Evolutionary conservation across 75 land plant species (phyloP), one percentile per base, ranked within the genome.

Genomic region (Pinus tabuliformis): DNA sequence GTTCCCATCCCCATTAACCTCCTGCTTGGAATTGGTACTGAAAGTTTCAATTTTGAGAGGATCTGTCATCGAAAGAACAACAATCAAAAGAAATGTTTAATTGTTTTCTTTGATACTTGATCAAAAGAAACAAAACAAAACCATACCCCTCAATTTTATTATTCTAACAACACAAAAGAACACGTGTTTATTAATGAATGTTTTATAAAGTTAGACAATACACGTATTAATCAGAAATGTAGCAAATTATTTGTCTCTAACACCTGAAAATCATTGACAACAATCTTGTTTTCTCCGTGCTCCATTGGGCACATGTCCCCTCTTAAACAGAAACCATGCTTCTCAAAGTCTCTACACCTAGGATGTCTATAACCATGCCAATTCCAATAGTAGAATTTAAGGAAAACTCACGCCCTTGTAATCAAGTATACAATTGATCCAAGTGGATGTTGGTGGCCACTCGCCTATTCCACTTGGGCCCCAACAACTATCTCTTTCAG

Each of bases 291-390:
- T 62, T 92, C 83, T 72, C 99, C 99, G 86, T 97, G 99, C 78
- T 97, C 99, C 99, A 97, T 95, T 57, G 99, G 98, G 79, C 99
- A 97, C 84, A 95, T 85, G 70, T 97, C 99, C 15, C 99, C 99
- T 78, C 98, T 85, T 15, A 97, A 78, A 78, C 99, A 97, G 87
- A 85, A 97, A 49, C 99, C 99, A 72, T 91, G 88, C 79, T 97
- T 98, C 79, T 97, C 99, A 86, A 97, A 97, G 75, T 97, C 99
- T 76, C 91, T 83, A 76, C 99, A 97, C 57, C 92, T 85, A 59
- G 91, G 93, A 36, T 89, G 91, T 52, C 71, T 7, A 68, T 68
- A 11, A 86, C 83, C 64, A 93, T 75, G 39, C 88, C 85, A 30
- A 87, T 62, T n/a, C 78, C 79, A 64, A 91, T 82, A 0, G 84